A percentile compares a stretch with the other conserved stretches of the same genome.
These are phyloP conservation scores for Galerina marginata DNA, from an alignment of 768 basidiomycete species.

Conservation along the genomic window DNA sequence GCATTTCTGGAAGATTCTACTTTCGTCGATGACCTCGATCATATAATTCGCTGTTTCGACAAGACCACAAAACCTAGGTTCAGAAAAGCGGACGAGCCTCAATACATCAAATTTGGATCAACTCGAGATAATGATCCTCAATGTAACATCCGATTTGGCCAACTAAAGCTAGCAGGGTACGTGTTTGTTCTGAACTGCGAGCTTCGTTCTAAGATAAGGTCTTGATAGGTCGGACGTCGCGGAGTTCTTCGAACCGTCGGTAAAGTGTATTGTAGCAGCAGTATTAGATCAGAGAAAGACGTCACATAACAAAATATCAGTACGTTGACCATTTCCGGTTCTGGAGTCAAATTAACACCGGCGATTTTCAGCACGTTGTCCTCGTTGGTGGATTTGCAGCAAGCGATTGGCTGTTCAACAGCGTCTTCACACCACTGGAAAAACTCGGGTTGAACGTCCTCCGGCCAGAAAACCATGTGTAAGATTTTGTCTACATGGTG, in stretches of 20 bases:
- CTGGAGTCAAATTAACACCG: background rate
- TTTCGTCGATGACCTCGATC: conserved; percentile 47
- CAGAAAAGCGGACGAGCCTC: conserved; percentile 39
- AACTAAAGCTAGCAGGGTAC: conserved; percentile 48
- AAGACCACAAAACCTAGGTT: conserved; percentile 54
- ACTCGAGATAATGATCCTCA: conserved; percentile 44
- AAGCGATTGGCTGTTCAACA: conserved; percentile 55
- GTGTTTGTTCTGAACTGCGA: conserved; percentile 13
- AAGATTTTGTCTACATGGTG: conserved; percentile 22
- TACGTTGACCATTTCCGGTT: conserved; percentile 15
- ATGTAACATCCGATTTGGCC: conserved; percentile 51
- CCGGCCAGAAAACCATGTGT: conserved; percentile 60
- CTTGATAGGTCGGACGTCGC: conserved; percentile 41
- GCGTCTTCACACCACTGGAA: conserved; percentile 42
- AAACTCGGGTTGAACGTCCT: conserved; percentile 43
- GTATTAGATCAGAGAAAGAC: conserved; percentile 27
- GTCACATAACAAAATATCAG: conserved; percentile 33
- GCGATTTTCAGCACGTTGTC: conserved; percentile 12
- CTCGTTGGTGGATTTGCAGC: conserved; percentile 62
- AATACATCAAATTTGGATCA: conserved; percentile 56
- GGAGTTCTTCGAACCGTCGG: conserved; percentile 39
- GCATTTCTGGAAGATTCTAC: conserved; percentile 42
- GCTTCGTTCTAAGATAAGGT: conserved; percentile 40
- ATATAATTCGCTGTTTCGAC: conserved; percentile 51
- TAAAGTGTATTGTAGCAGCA: conserved; percentile 36